Evolutionary conservation across 164 flowering plant species (phyloP), one percentile per base, ranked within the genome.

Genomic region (Chimonanthus salicifolius): DNA sequence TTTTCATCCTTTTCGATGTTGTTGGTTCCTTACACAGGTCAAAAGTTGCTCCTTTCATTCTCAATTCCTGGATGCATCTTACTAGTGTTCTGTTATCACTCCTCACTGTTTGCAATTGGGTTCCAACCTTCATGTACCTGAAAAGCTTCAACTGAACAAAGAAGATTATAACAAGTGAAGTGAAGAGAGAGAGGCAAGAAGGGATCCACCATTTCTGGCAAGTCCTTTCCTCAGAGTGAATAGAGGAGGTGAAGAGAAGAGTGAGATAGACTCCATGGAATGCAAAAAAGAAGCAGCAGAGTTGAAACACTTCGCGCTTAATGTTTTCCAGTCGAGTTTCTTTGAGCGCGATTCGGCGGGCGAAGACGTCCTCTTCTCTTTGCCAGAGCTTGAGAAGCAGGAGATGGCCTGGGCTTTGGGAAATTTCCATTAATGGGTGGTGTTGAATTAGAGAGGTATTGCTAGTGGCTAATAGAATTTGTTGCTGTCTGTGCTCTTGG

Each of bases 21-120:
- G 72, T 83, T 0, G 94, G 90, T 79, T 89, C 94, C 72, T 88
- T 93, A 0, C 84, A 80, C 78, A 95, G 71, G 85, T 93, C 97
- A 72, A 91, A 92, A 79, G 94, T 84, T n/a, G 85, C 82, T 63
- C 99, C 99, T 70, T 95, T 93, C 99, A 95, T 95, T 85, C 99
- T 87, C 83, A 95, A 68, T 74, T 95, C 99, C 69, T 89, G 92
- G 43, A 91, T 78, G 44, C 89, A 85, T 74, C 97, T 74, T 16
- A 72, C 79, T 33, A 95, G 76, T 2, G 94, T 84, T 6, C 97
- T 66, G 64, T 67, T 81, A 33, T 90, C 97, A n/a, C 43, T 77
- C 77, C 77, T 85, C 75, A 84, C 90, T 72, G 85, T 85, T 84
- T 85, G 86, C 85, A 88, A 75, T 79, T 84, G 87, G 67, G 76